phyloP scores from a whole-genome alignment of 129 eudicot species.

The Chrysanthemum makinoi region DNA sequence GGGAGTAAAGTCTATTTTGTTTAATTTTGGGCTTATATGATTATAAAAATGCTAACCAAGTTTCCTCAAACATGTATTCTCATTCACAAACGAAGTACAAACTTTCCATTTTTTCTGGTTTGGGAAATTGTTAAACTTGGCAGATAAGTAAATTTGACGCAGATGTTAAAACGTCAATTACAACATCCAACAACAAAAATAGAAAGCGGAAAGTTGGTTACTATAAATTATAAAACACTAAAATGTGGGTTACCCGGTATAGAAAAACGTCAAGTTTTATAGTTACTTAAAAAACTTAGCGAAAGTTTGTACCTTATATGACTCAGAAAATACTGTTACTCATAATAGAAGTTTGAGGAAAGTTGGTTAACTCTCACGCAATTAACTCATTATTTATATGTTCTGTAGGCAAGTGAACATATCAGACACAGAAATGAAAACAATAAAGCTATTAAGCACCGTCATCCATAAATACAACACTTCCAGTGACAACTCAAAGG shows the following conservation, averaged over 20 bases:
- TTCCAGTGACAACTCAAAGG: constrained; percentile 39
- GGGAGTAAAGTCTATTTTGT: not conserved
- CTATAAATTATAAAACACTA: too few relatives aligned
- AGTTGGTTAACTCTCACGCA: constrained; percentile 8
- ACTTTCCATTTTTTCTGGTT: not conserved
- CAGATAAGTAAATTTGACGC: too few relatives aligned
- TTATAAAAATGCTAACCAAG: not conserved
- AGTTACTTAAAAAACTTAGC: not conserved
- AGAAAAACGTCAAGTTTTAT: not conserved
- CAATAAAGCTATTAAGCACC: constrained; percentile 51
- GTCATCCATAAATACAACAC: constrained; percentile 45
- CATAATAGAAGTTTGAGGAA: not conserved
- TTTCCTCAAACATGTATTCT: not conserved
- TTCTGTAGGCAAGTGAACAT: constrained; percentile 59
- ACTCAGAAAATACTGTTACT: not conserved
- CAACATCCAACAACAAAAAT: too few relatives aligned
- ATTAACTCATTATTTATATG: not conserved
- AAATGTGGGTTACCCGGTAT: too few relatives aligned
- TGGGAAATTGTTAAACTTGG: too few relatives aligned
- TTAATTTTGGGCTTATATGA: not conserved
- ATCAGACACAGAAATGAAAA: constrained; percentile 67
- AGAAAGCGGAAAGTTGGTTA: too few relatives aligned
- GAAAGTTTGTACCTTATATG: constrained; percentile 6
- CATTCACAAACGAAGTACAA: not conserved
- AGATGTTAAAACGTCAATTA: too few relatives aligned